Conservation (phyloP, 495 filamentous ascomycete species). For the Aspergillus bridgeri region DNA sequence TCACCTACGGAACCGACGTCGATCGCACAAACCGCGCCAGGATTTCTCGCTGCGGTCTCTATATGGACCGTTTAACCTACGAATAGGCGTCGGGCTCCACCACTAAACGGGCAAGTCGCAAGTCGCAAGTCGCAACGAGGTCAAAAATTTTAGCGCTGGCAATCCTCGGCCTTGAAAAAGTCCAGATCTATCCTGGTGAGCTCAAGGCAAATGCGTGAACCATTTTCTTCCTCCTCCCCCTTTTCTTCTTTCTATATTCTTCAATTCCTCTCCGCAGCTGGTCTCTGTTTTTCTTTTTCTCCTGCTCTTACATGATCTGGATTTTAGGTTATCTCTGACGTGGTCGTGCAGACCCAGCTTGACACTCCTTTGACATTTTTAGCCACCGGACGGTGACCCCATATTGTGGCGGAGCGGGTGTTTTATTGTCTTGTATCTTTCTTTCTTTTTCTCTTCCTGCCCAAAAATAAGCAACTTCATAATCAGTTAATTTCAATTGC, state of each 20-base stretch:
- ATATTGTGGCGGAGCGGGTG: conserved; percentile 44
- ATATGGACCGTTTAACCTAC: conserved; percentile 20
- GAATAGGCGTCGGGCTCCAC: conserved; percentile 18
- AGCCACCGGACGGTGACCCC: conserved; percentile 28
- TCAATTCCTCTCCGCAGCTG: conserved; percentile 13
- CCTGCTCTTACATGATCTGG: conserved; percentile 8
- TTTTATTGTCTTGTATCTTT: too few species aligned
- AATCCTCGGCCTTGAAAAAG: conserved; percentile 25
- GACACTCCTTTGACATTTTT: conserved; percentile 14
- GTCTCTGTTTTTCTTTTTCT: conserved; percentile 14
- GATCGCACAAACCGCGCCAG: conserved; percentile 28
- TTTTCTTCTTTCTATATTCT: conserved; percentile 12
- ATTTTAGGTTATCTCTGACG: conserved; percentile 23
- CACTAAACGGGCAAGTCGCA: conserved; percentile 10
- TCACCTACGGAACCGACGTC: conserved; percentile 27
- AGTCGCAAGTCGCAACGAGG: conserved; percentile 16
- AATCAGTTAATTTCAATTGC: background rate
- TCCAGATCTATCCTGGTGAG: conserved; percentile 25
- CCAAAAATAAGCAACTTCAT: background rate
- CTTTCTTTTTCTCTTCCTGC: background rate
- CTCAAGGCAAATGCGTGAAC: conserved; percentile 8
- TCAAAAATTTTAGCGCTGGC: conserved; percentile 19
- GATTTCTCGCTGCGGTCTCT: conserved; percentile 23
- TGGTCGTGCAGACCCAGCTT: conserved; percentile 30
- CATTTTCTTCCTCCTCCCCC: conserved; percentile 11